Base-by-base conservation (phyloP, 2,329 filamentous ascomycete species). In the Penicillium sp. region DNA sequence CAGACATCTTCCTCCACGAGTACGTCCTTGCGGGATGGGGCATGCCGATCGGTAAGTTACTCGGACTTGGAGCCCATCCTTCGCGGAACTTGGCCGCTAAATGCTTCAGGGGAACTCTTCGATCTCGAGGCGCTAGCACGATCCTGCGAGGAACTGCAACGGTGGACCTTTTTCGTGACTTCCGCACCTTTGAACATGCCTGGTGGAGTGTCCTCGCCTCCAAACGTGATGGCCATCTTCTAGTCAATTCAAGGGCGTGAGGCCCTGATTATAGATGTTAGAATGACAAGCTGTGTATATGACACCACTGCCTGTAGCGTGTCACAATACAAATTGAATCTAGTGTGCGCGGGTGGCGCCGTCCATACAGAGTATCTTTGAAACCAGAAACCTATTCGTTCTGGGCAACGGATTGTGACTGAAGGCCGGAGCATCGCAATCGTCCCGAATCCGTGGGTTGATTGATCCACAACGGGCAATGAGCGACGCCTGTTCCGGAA, bases 11-110 rank as follows among this genome's bases (percentile, higher is more conserved):
- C 48, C 61, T 78, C 62, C 76, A 80, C 51, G 78, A 79, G 49
- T 77, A 77, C 52, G 65, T 80, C 4, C 62, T 82, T 10, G 74
- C 77, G 21, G 78, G 77, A 38, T 81, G 78, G 77, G 79, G 79
- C 3, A 74, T 80, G 65, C 78, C 61, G 42, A 76, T 76, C 54
- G 76, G 75, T 57, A 74, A 36, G 74, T 70, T 49, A 18, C 8
- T 31, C n/a, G 33, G 34, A 34, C 23, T 10, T 12, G 31, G 21
- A 28, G 24, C 34, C 15, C 24, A 34, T 36, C 23, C 31, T 6
- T 31, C 18, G n/a, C 46, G 33, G 33, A 51, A 12, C 28, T 26
- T 26, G 49, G 28, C 13, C 47, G 34, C 39, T 12, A 58, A 41
- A 26, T 12, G 33, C 39, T 53, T 66, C 69, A 47, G 74, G 77